These are phyloP conservation scores for Cordyceps militaris DNA, from an alignment of 2,329 filamentous ascomycete genomes.

Conservation along the genomic window DNA sequence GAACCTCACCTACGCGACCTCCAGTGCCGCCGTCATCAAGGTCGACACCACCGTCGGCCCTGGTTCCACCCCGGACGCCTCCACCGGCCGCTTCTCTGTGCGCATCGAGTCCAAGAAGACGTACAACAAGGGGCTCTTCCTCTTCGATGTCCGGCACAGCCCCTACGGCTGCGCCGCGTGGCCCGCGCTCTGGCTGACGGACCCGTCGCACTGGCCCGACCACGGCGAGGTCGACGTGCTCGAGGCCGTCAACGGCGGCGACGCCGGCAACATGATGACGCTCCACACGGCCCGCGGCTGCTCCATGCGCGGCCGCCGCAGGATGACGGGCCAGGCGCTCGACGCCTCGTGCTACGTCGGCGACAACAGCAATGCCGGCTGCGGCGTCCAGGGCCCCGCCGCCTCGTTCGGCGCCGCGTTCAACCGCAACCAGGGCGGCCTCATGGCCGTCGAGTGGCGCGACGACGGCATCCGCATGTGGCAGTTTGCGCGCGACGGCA, in stretches of 20 bases:
- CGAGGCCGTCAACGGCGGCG: conserved; percentile 49
- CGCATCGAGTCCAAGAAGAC: conserved; percentile 53
- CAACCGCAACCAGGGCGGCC: conserved; percentile 48
- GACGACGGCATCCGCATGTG: conserved; percentile 55
- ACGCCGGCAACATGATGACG: conserved; percentile 50
- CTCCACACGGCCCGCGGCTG: conserved; percentile 50
- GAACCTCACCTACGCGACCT: conserved; percentile 57
- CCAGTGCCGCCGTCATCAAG: conserved; percentile 45
- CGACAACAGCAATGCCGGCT: conserved; percentile 49
- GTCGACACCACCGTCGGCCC: conserved; percentile 55
- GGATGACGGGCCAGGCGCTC: conserved; percentile 40
- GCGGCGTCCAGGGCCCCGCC: conserved; percentile 39
- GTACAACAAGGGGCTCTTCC: conserved; percentile 57
- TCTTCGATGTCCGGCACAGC: conserved; percentile 59
- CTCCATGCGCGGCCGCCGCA: conserved; percentile 46
- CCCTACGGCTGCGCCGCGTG: conserved; percentile 58
- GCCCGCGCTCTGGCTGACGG: conserved; percentile 60
- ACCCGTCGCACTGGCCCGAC: conserved; percentile 52
- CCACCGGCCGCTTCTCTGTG: conserved; percentile 55
- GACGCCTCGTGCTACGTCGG: conserved; percentile 43
- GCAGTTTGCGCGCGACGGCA: conserved; percentile 44
- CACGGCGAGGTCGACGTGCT: conserved; percentile 60
- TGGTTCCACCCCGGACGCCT: conserved; percentile 39
- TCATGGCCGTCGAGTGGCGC: conserved; percentile 56
- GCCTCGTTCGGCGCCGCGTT: conserved; percentile 44